These are phyloP conservation scores for Dactylella cylindrospora DNA, from an alignment of 2,329 filamentous ascomycete species.

Conservation along the genomic window DNA sequence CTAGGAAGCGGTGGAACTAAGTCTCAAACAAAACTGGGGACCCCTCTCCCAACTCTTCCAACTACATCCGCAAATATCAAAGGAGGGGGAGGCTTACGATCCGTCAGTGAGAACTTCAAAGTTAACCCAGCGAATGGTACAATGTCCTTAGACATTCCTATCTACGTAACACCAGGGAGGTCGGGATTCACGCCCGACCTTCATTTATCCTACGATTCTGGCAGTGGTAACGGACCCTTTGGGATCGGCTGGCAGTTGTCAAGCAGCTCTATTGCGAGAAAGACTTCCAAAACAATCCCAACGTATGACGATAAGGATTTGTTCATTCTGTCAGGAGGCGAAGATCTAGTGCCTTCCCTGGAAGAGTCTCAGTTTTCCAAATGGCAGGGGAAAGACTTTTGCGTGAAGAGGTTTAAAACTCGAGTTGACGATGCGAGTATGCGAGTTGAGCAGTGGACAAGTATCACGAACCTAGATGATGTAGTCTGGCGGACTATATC, in stretches of 20 bases:
- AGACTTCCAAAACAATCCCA: conserved; percentile 44
- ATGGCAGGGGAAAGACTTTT: too few relatives aligned
- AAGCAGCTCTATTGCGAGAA: conserved; percentile 35
- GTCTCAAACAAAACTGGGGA: too few relatives aligned
- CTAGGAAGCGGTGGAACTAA: too few relatives aligned
- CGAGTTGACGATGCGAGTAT: background rate
- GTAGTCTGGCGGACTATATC: conserved; percentile 42
- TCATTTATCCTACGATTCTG: conserved; percentile 46
- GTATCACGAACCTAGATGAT: background rate
- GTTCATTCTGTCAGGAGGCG: conserved; percentile 44
- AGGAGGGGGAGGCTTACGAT: background rate
- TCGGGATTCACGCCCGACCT: too few relatives aligned
- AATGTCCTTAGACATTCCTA: background rate
- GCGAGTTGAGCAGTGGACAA: conserved; percentile 44
- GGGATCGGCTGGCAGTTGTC: conserved; percentile 47
- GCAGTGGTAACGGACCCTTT: conserved; percentile 47
- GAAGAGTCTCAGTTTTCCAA: too few relatives aligned
- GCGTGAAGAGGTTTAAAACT: too few relatives aligned
- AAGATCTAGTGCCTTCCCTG: conserved; percentile 47
- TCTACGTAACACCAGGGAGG: too few relatives aligned
- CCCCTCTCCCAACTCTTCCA: too few relatives aligned
- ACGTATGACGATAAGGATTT: conserved; percentile 44
- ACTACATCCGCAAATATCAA: too few relatives aligned
- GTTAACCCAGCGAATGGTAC: background rate
- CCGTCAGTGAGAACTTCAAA: background rate